Conservation (phyloP, 495 filamentous ascomycete species). For the Aspergillus sclerotioniger region DNA sequence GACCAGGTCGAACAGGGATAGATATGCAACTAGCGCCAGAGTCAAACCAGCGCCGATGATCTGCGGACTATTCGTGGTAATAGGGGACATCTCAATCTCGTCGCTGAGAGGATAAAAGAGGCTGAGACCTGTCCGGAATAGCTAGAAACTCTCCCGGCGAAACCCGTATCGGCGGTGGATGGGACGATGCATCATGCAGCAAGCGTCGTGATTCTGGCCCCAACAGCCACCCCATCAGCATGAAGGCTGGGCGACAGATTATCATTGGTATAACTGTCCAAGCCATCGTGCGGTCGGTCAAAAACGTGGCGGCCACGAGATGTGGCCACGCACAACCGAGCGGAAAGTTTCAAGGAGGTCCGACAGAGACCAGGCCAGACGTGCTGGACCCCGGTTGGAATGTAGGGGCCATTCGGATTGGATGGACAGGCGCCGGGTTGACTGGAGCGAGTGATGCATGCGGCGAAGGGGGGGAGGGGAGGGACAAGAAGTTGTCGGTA, state of each 20-base stretch:
- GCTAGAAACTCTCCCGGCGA: neutral
- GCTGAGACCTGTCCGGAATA: neutral
- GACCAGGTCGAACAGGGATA: neutral
- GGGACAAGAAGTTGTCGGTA: neutral
- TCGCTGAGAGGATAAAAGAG: neutral
- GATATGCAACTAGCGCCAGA: neutral
- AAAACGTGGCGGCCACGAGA: slow-evolving; percentile 48
- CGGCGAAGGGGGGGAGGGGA: neutral
- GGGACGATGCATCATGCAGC: neutral
- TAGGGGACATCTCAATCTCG: neutral
- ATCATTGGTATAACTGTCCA: neutral
- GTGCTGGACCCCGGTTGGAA: neutral
- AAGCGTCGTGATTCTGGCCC: neutral
- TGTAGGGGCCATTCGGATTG: neutral
- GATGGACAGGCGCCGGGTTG: neutral
- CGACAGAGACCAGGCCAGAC: slow-evolving; percentile 2
- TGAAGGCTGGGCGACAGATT: neutral
- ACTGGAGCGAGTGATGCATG: neutral
- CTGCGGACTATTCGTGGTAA: slow-evolving; percentile 6
- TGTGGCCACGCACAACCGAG: slow-evolving; percentile 14
- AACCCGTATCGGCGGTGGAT: neutral
- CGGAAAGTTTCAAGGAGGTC: slow-evolving; percentile 8
- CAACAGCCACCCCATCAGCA: neutral
- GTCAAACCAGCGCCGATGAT: slow-evolving; percentile 2
- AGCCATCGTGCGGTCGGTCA: slow-evolving; percentile 10